Conservation (phyloP, 2,329 filamentous ascomycete genomes). For the Whalleya microplaca region DNA sequence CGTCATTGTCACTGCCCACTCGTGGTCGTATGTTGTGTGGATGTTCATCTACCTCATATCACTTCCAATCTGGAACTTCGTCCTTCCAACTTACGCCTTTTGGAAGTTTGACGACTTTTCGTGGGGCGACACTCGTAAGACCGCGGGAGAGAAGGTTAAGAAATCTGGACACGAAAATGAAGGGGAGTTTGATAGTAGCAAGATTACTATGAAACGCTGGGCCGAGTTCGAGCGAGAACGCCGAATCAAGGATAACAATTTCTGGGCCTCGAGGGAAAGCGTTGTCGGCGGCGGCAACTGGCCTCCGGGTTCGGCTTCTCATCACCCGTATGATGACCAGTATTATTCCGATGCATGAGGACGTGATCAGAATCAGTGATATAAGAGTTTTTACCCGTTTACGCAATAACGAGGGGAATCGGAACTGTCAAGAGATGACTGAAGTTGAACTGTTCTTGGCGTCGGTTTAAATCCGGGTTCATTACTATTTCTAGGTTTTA, state of each 20-base stretch:
- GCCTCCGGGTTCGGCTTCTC: slow-evolving; percentile 40
- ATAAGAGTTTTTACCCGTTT: slow-evolving; percentile 13
- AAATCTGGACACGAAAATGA: slow-evolving; percentile 86
- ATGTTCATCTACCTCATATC: slow-evolving; percentile 96
- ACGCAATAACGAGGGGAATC: slow-evolving; percentile 13
- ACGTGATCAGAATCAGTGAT: slow-evolving; percentile 4
- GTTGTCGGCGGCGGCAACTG: slow-evolving; percentile 50
- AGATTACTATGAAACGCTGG: slow-evolving; percentile 99
- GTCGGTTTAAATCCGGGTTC: background rate
- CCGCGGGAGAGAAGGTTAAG: slow-evolving; percentile 85
- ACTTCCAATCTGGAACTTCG: slow-evolving; percentile 96
- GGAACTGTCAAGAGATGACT: slow-evolving; percentile 3
- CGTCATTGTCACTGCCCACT: slow-evolving; percentile 91
- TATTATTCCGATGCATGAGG: slow-evolving; percentile 59
- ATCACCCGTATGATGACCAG: slow-evolving; percentile 56
- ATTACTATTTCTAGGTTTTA: background rate
- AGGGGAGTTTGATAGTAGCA: slow-evolving; percentile 96
- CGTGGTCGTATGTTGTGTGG: slow-evolving; percentile 90
- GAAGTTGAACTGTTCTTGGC: background rate
- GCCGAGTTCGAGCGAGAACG: slow-evolving; percentile 85
- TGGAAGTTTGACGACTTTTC: slow-evolving; percentile 99
- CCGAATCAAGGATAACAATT: slow-evolving; percentile 49
- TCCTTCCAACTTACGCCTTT: slow-evolving; percentile 91
- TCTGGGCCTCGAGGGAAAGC: slow-evolving; percentile 59
- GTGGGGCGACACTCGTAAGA: slow-evolving; percentile 98